Base-by-base conservation (phyloP, 2,329 filamentous ascomycete species). In the Scolecobasidium constrictum region DNA sequence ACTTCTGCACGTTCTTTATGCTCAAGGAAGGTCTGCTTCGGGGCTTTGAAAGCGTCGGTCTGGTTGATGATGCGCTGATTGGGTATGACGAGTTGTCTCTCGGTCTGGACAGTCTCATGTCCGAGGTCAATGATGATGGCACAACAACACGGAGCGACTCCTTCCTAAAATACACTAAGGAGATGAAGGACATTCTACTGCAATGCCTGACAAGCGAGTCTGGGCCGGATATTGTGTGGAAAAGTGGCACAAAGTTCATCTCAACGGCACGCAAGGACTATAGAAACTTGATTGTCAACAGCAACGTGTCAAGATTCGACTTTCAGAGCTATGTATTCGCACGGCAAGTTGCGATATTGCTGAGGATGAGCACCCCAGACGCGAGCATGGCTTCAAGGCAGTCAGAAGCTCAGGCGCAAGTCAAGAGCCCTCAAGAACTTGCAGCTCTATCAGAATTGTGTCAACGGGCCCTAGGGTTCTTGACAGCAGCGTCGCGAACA, bases 1-100 rank as follows among this genome's bases (percentile, higher is more conserved):
- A 98, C 56, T 98, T 98, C 58, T 96, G 92, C 62, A 98, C 92
- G 0, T 98, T 98, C 59, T 98, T 98, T 59, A 88, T 98, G 13
- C 71, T 98, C 6, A 98, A 98, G 56, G 92, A 98, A 60, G 92
- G 92, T 0, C 67, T 98, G 26, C 90, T 92, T 1, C 76, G 86
- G 50, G 93, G 90, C 0, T 94, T 98, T 51, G 93, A 98, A 60
- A 96, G 86, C 56, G 88, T 96, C 3, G 93, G 93, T 1, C 69
- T 98, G 7, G 86, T 95, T 6, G 92, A 98, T 56, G 92, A 98
- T 69, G 90, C 92, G 3, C 66, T 98, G 31, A 84, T 92, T 4
- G 86, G 87, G 12, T 98, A 98, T 53, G 92, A 96, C 59, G 90
- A 98, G 64, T 76, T 98, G 7, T 84, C 84, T 34, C 78, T 90